These are phyloP conservation scores for Podospora sp. DNA, from an alignment of 495 filamentous ascomycete species.

Conservation along the genomic window DNA sequence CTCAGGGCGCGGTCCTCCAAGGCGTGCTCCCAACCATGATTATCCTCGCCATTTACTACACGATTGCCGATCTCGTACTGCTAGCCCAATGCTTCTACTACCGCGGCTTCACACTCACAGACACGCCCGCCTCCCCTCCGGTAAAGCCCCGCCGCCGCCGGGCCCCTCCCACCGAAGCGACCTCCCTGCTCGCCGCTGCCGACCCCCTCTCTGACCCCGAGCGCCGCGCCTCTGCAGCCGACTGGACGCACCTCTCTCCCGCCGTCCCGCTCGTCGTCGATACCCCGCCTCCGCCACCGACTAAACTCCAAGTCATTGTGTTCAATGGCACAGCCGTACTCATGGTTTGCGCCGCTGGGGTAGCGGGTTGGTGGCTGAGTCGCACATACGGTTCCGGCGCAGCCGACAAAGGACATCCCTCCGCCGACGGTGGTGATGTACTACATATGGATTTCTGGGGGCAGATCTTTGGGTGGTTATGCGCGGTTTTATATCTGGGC, in stretches of 20 bases:
- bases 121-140: slow-evolving; percentile 44
- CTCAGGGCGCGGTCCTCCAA: slow-evolving; percentile 79
- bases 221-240: slow-evolving; percentile 43
- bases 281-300: slow-evolving; percentile 42
- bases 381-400: slow-evolving; percentile 33
- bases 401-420: slow-evolving; percentile 15
- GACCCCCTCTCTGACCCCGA: slow-evolving; percentile 5
- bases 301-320: slow-evolving; percentile 57
- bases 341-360: slow-evolving; percentile 79
- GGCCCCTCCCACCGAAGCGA: slow-evolving; percentile 42
- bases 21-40: slow-evolving; percentile 94
- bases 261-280: slow-evolving; percentile 67
- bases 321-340: slow-evolving; percentile 74
- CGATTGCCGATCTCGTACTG: slow-evolving; percentile 86
- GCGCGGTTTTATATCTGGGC: slow-evolving; percentile 84
- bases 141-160: slow-evolving; percentile 28
- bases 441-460: slow-evolving; percentile 72
- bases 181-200: slow-evolving; percentile 37
- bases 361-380: slow-evolving; percentile 84
- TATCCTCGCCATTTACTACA: slow-evolving; percentile 94
- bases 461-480: slow-evolving; percentile 84
- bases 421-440: background rate
- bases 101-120: slow-evolving; percentile 72
- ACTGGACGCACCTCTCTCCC: slow-evolving; percentile 70
- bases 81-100: slow-evolving; percentile 93